phyloP scores from a whole-genome alignment of 2,329 filamentous ascomycete species.

The Gliomastix tumulicola region DNA sequence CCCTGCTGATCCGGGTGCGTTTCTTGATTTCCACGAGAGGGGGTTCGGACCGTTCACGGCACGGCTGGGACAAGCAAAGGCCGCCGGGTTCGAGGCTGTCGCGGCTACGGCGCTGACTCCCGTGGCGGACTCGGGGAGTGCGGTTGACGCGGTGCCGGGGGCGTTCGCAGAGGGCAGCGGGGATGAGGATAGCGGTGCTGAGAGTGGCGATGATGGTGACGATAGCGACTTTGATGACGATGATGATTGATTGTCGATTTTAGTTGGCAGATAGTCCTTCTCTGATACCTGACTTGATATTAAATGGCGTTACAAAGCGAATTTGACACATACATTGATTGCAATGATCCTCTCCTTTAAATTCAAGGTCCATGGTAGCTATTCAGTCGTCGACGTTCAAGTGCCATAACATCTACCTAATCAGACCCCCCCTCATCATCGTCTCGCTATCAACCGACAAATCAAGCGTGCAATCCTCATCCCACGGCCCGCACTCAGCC shows the following conservation, averaged over 20 bases:
- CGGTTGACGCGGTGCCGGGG: constrained; percentile 7
- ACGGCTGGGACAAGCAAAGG: constrained; percentile 23
- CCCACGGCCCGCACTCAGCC: constrained; percentile 11
- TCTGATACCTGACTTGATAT: no score
- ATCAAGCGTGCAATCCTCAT: no score
- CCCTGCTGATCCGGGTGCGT: constrained; percentile 11
- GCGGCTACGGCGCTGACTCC: constrained; percentile 24
- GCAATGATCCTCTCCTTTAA: no score
- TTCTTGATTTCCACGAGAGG: constrained; percentile 20
- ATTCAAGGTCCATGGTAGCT: no score
- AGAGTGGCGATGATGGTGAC: constrained; percentile 6
- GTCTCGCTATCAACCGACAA: no score
- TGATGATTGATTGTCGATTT: constrained; percentile 1
- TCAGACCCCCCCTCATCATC: no score
- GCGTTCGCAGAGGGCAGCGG: constrained; percentile 10
- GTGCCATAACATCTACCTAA: no score
- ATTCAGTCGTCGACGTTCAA: no score
- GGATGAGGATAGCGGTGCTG: constrained; percentile 8
- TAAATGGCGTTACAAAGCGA: no score
- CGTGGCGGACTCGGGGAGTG: constrained; percentile 13
- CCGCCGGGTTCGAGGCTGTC: constrained; percentile 24
- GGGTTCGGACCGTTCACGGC: constrained; percentile 20
- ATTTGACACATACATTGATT: no score
- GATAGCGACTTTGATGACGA: constrained; percentile 11
- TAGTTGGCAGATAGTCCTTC: no score